A percentile compares a stretch with the other conserved stretches of the same genome.
phyloP scores from a whole-genome alignment of 139 green algal genomes.

The Chlamydomonas sp. region DNA sequence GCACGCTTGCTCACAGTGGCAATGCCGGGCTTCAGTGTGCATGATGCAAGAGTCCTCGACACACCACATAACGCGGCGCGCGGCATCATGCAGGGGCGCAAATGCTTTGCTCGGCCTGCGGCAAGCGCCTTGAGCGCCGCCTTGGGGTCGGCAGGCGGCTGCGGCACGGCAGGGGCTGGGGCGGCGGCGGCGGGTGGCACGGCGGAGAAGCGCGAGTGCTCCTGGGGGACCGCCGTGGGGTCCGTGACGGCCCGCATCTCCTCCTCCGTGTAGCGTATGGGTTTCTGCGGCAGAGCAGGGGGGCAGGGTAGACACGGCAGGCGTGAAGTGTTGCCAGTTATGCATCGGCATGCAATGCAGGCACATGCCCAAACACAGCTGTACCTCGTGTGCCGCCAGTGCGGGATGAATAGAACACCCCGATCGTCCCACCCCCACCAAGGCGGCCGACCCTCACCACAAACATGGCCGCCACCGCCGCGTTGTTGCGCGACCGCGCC shows the following conservation, averaged over 20 bases:
- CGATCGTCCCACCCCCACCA: neutral
- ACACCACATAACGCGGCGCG: too few relatives aligned
- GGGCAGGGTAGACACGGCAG: neutral
- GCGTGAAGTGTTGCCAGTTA: neutral
- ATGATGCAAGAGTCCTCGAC: too few relatives aligned
- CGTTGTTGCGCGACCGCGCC: neutral
- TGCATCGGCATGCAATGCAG: too few relatives aligned
- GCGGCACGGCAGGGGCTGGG: neutral
- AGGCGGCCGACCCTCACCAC: conserved; percentile 51
- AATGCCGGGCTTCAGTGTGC: too few relatives aligned
- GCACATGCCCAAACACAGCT: too few relatives aligned
- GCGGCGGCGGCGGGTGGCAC: neutral
- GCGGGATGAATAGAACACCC: too few relatives aligned
- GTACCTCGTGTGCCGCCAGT: too few relatives aligned
- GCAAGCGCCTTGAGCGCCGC: conserved; percentile 53
- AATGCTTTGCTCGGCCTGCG: neutral
- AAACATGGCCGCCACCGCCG: conserved; percentile 63
- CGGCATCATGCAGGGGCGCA: too few relatives aligned
- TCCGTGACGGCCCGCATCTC: conserved; percentile 66
- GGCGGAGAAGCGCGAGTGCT: neutral
- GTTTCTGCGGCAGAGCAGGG: conserved; percentile 40
- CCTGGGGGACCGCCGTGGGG: neutral
- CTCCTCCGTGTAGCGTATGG: conserved; percentile 84
- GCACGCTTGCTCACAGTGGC: too few relatives aligned
- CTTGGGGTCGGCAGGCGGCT: conserved; percentile 57